Evolutionary conservation across 2,329 filamentous ascomycete species (phyloP), one percentile per base, ranked within the genome.

Genomic region (Blastomyces gilchristii): DNA sequence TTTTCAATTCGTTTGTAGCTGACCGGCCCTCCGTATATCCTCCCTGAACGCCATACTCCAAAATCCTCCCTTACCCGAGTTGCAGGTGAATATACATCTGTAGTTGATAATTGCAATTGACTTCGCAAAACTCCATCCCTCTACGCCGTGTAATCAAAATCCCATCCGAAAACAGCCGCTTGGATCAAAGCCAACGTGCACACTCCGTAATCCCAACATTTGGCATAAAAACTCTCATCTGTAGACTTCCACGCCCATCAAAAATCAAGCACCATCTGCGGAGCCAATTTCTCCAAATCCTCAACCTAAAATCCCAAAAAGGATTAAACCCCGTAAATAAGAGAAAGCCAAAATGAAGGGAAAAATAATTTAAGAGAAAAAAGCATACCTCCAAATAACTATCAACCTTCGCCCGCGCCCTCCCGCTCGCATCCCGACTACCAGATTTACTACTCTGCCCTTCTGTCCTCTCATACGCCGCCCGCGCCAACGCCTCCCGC

Each of bases 271-370:
- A 96, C 76, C 71, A 97, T 78, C 75, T 96, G 90, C 62, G 90
- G 89, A 16, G 89, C 88, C 69, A 95, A 80, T 76, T 90, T 94
- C 78, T 97, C 92, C 65, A 97, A 73, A 78, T 97, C 92, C 72
- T 95, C 91, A 56, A 95, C 87, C 84, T 92, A 70, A 43, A 18
- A 25, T 22, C 34, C 53, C 22, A 1, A 3, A 25, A 60, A 18
- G 12, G 12, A 16, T 39, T 25, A 52, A n/a, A 22, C 12, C 7
- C 28, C 43, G 43, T 28, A 28, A 25, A 49, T 47, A 6, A 50
- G 31, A 16, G 22, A 31, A 53, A 8, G 7, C 43, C 1, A 34
- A n/a, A 62, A 63, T 31, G 41, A 45, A 57, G 54, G 16, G 18
- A 6, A 58, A 49, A 8, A 5, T 3, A 5, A 8, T 6, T 37